Evolutionary conservation across 2,329 filamentous ascomycete genomes (phyloP), one percentile per base, ranked within the genome.

Genomic region (Didymella arachidicola): DNA sequence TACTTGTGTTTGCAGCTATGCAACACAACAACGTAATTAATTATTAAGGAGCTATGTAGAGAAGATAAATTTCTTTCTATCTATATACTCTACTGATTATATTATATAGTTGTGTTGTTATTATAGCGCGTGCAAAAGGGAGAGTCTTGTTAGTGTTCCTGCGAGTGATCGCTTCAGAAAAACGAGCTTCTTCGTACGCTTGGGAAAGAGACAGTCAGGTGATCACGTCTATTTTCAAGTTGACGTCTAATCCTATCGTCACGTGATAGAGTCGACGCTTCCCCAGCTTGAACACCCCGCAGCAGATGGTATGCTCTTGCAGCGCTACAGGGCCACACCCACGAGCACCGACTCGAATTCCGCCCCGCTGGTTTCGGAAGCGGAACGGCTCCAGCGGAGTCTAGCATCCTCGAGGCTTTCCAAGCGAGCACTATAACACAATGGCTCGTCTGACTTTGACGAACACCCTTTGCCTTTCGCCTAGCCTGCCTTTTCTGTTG

Each of bases 361-460:
- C 42, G 42, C 54, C 8, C 53, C 34, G 16, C 47, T 42, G 42
- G 30, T 34, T 27, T 52, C 38, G 55, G 48, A 42, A 47, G 5
- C 55, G 55, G 55, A 52, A 47, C 55, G 55, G 48, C 22, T 44
- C 29, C 44, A 47, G 55, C 55, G 55, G 55, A 30, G 47, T 18
- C 43, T 57, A 57, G 48, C 26, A 36, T 10, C 22, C 11, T 43
- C 34, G 48, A 53, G 53, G 55, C 55, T 57, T 57, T 53, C 43
- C n/a, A 42, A 46, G 44, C 34, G 34, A n/a, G 29, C 38, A 43
- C 36, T 30, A 57, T 53, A 57, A 57, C 55, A 48, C 53, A 57
- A 57, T 46, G 29, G 55, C 38, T 38, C 48, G 36, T 48, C 48
- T 46, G 41, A 22, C 25, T 32, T 51, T 42, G 32, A 34, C 14